Conservation (phyloP, 2,329 filamentous ascomycete genomes). For the Phialophora tarda region DNA sequence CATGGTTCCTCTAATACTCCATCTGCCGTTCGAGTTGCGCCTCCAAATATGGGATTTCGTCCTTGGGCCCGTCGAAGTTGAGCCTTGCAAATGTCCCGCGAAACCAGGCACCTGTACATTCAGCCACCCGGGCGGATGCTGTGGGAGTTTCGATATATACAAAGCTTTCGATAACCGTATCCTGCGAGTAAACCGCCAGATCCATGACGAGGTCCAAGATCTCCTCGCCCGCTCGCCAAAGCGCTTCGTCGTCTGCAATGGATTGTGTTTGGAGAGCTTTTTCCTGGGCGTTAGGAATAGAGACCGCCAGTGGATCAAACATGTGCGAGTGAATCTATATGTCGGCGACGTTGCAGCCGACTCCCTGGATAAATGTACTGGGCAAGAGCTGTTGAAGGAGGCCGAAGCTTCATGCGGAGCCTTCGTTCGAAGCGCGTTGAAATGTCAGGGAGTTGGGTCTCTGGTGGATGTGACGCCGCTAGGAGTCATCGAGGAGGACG, state of each 20-base stretch:
- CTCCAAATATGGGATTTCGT: constrained; percentile 26
- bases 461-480: constrained; percentile 15
- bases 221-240: constrained; percentile 21
- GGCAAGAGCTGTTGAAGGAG: constrained; percentile 14
- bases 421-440: constrained; percentile 28
- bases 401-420: constrained; percentile 24
- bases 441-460: constrained; percentile 17
- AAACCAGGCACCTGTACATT: constrained; percentile 8
- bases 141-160: constrained; percentile 17
- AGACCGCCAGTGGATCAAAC: constrained; percentile 19
- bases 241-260: constrained; percentile 21
- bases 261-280: constrained; percentile 26
- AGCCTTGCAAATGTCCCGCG: constrained; percentile 23
- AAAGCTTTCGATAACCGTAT: constrained; percentile 21
- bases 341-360: constrained; percentile 11
- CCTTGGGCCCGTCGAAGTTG: constrained; percentile 13
- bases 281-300: constrained; percentile 15
- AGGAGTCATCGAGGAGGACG: constrained; percentile 14
- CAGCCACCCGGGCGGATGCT: constrained; percentile 13
- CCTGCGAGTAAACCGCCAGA: constrained; percentile 24
- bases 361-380: not conserved
- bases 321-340: constrained; percentile 24
- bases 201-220: constrained; percentile 23
- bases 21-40: constrained; percentile 28
- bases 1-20: constrained; percentile 16